Base-by-base conservation (phyloP, 129 eudicot genomes). In the Artemisia argyi region DNA sequence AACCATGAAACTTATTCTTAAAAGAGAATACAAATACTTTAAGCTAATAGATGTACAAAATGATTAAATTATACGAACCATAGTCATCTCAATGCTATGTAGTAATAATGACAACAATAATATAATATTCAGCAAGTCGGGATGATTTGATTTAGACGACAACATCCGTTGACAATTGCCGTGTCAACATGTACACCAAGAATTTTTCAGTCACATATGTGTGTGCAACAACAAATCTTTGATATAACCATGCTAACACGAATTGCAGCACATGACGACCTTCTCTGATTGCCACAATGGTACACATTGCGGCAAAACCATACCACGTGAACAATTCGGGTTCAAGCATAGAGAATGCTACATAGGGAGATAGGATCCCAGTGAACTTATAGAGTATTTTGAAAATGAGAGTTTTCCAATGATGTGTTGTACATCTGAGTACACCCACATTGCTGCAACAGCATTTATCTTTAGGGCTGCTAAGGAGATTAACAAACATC, bases 251-350 rank as follows among this genome's bases (percentile, higher is more conserved):
- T 35, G 44, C 8, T 35, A 5, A 35, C 44, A 35, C 44, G 44
- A 6, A 35, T 10, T 58, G 60, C 9, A 58, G 63, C 30, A 8
- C 13, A 9, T 19, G 22, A 19, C 11, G 15, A 19, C 63, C 30
- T 18, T 58, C 35, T 58, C 22, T 9, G 14, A 58, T 22, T 7
- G 14, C n/a, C 5, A 61, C 66, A 11, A 61, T 1, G 7, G 17
- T 61, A 30, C 18, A 61, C 28, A 61, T 26, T 42, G 9, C 46
- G 3, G 18, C 19, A 19, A 66, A 66, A 66, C 71, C 71, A 46
- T 46, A 11, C 55, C 71, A 47, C 11, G 11, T 66, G 71, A 66
- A 12, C 57, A 16, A 47, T 20, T 66, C 4, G 2, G 57, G 71
- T 47, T 44, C 3, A 24, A 66, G 71, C 17, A 47, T 19, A 4